phyloP scores from a whole-genome alignment of 2,329 filamentous ascomycete species.

The Talaromyces sp. region DNA sequence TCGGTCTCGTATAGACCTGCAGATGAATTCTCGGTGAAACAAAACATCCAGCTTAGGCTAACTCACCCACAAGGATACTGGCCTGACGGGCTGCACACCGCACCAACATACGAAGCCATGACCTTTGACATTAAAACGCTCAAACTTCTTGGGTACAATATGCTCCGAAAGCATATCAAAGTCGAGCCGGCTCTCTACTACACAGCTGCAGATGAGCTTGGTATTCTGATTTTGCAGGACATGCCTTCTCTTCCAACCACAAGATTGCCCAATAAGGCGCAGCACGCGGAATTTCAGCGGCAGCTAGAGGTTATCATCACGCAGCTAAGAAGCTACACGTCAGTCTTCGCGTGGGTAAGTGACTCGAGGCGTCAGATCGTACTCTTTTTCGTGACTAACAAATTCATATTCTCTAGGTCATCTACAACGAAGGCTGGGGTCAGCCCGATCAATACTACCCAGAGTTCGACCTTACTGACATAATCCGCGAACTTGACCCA shows the following conservation, averaged over 20 bases:
- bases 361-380: background rate
- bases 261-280: slow-evolving; percentile 36
- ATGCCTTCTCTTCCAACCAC: slow-evolving; percentile 57
- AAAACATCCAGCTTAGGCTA: background rate
- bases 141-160: slow-evolving; percentile 64
- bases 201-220: slow-evolving; percentile 61
- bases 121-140: slow-evolving; percentile 59
- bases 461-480: slow-evolving; percentile 53
- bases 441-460: slow-evolving; percentile 51
- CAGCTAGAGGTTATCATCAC: slow-evolving; percentile 59
- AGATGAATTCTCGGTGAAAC: background rate
- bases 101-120: slow-evolving; percentile 64
- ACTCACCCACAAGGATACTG: slow-evolving; percentile 52
- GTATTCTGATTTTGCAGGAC: slow-evolving; percentile 66
- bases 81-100: slow-evolving; percentile 63
- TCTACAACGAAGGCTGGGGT: slow-evolving; percentile 71
- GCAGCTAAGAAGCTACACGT: slow-evolving; percentile 61
- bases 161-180: slow-evolving; percentile 66
- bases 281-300: slow-evolving; percentile 62
- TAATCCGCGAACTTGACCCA: slow-evolving; percentile 56
- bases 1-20: background rate
- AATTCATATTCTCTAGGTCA: slow-evolving; percentile 40
- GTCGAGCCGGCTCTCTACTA: slow-evolving; percentile 65
- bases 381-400: background rate
- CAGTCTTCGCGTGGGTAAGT: slow-evolving; percentile 60